Evolutionary conservation across 2,329 filamentous ascomycete genomes (phyloP).

Genomic region (Thelonectria discophora): DNA sequence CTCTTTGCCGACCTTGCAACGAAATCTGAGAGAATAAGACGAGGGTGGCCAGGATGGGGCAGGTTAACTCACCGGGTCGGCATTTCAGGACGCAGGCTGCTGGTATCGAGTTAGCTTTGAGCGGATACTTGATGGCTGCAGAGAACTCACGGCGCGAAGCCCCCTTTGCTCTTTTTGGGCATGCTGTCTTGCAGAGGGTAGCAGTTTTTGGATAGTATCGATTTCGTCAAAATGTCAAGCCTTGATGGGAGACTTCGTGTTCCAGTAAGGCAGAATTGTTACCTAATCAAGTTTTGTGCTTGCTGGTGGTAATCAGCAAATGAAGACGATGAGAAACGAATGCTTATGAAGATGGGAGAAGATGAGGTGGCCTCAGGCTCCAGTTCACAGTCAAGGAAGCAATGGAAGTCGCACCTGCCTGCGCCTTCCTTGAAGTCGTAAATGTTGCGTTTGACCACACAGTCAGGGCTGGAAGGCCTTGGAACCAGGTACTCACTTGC

Average conservation of each 20-base stretch:
- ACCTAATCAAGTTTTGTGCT: background rate
- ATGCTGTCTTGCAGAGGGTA: background rate
- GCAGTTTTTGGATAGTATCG: background rate
- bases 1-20: conserved; percentile 50
- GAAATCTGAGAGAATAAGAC: conserved; percentile 39
- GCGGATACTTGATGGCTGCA: background rate
- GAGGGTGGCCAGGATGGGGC: background rate
- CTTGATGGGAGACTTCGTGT: background rate
- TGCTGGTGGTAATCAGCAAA: background rate
- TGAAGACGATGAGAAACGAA: background rate
- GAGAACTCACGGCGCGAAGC: conserved; percentile 27
- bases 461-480: background rate
- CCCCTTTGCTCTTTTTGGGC: conserved; percentile 26
- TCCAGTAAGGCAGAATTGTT: background rate
- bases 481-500: background rate
- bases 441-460: background rate
- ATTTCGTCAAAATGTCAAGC: background rate
- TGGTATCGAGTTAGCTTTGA: conserved; percentile 10
- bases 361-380: background rate
- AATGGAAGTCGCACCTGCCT: background rate
- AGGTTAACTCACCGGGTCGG: conserved; percentile 24
- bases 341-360: background rate
- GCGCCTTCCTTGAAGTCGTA: background rate
- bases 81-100: conserved; percentile 7
- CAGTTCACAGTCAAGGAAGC: background rate